Percentiles rank a stretch among this genome's conserved stretches.
Evolutionary conservation across 2,329 filamentous ascomycete species (phyloP).

Genomic region (Fusarium anguioides): DNA sequence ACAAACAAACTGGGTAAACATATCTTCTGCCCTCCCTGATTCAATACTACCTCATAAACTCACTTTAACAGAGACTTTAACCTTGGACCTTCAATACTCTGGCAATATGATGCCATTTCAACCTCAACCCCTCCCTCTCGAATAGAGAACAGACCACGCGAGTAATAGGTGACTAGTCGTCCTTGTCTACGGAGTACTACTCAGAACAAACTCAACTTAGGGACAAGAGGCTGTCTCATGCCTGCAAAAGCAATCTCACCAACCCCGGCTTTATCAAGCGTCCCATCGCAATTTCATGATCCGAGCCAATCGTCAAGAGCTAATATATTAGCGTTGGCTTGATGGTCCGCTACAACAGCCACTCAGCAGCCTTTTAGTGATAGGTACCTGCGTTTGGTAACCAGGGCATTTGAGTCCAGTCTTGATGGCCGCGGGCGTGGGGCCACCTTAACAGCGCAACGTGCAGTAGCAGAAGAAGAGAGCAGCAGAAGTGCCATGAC

Average conservation of each 20-base stretch:
- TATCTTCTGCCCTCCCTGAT: background rate
- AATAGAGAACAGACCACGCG: background rate
- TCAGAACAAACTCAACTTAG: conserved; percentile 4
- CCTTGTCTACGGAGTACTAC: too few species aligned
- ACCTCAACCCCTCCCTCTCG: conserved; percentile 3
- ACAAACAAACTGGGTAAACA: conserved; percentile 3
- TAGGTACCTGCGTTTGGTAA: conserved; percentile 37
- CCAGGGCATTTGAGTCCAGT: conserved; percentile 7
- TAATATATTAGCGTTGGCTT: conserved; percentile 19
- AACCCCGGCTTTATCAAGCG: conserved; percentile 40
- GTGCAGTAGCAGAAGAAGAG: conserved; percentile 1
- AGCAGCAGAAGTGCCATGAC: conserved; percentile 5
- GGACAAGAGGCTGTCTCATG: conserved; percentile 39
- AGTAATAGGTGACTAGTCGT: background rate
- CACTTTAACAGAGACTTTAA: background rate
- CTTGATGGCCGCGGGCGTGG: conserved; percentile 23
- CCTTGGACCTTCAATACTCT: background rate
- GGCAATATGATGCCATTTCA: conserved; percentile 20
- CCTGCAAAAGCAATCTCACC: conserved; percentile 45
- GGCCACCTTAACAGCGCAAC: conserved; percentile 22
- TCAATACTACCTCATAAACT: background rate
- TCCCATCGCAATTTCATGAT: conserved; percentile 41
- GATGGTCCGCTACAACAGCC: conserved; percentile 30
- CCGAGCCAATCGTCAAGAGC: conserved; percentile 33
- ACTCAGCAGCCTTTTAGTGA: conserved; percentile 29